Percentiles rank a stretch among this genome's conserved stretches.
phyloP scores from a whole-genome alignment of 805 yeast species.

The Starmerella vaccinii region DNA sequence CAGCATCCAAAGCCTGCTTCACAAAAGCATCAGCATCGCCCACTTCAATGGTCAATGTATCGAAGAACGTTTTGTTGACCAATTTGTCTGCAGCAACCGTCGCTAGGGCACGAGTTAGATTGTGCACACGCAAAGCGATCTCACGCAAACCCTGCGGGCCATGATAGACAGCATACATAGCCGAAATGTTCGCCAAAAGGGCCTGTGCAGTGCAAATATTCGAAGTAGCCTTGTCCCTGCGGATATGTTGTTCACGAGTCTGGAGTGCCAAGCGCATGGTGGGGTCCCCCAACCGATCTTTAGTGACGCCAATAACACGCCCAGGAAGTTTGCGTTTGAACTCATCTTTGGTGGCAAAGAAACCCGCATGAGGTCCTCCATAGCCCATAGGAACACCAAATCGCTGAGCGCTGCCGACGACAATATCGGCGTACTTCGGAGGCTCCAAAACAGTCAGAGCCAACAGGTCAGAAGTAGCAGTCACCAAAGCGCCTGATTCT shows the following conservation, averaged over 20 bases:
- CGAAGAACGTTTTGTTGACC: conserved; percentile 62
- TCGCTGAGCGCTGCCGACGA: conserved; percentile 84
- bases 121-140: conserved; percentile 69
- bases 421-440: conserved; percentile 90
- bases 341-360: conserved; percentile 74
- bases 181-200: conserved; percentile 84
- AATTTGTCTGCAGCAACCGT: conserved; percentile 40
- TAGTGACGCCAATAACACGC: conserved; percentile 83
- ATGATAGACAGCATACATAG: conserved; percentile 92
- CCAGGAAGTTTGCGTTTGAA: conserved; percentile 93
- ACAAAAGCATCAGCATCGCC: conserved; percentile 47
- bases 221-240: conserved; percentile 94
- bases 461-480: conserved; percentile 84
- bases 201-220: conserved; percentile 99
- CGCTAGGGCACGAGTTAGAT: conserved; percentile 65
- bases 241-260: conserved; percentile 96
- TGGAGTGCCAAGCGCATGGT: conserved; percentile 90
- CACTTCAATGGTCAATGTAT: conserved; percentile 61
- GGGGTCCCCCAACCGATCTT: conserved; percentile 80
- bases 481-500: conserved; percentile 57
- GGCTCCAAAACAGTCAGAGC: conserved; percentile 79
- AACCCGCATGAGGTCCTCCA: conserved; percentile 99
- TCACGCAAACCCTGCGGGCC: conserved; percentile 77
- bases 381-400: conserved; percentile 97
- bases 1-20: conserved; percentile 46